These are phyloP conservation scores for Saccharomyces jurei DNA, from an alignment of 805 yeast genomes.

Conservation along the genomic window DNA sequence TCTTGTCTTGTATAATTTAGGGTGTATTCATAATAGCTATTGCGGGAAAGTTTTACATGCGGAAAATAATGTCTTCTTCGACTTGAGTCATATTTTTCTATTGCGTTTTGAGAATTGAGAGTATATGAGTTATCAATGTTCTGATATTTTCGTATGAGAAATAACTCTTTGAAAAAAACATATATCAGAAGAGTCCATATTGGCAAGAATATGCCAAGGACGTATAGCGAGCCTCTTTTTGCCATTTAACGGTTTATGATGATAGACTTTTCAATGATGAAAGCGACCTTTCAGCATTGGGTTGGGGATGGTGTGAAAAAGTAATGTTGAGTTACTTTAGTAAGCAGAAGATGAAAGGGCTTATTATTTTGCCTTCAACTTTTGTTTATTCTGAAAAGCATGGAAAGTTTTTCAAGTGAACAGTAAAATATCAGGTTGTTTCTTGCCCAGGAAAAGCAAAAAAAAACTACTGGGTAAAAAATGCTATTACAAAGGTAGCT, in stretches of 20 bases:
- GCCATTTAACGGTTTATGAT: not conserved
- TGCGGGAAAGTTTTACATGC: constrained; percentile 22
- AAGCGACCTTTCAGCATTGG: not conserved
- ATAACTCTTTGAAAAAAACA: not conserved
- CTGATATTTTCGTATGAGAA: not conserved
- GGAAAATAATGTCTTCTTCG: constrained; percentile 8
- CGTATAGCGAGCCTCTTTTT: not conserved
- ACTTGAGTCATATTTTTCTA: not conserved
- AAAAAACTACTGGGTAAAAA: not conserved
- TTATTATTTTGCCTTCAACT: not conserved
- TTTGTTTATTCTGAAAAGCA: not conserved
- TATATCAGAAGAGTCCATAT: not conserved
- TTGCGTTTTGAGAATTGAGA: not conserved
- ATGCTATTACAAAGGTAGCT: not conserved
- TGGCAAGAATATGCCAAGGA: not conserved
- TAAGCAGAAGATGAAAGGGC: not conserved
- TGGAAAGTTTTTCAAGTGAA: not conserved
- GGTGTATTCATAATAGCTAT: constrained; percentile 18
- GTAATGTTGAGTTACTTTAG: not conserved
- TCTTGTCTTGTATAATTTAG: constrained; percentile 1
- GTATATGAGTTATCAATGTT: not conserved
- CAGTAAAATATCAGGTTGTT: not conserved
- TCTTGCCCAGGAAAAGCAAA: not conserved
- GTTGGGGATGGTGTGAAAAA: not conserved
- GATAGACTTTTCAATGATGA: not conserved